Evolutionary conservation across 495 filamentous ascomycete species (phyloP).

Genomic region (Podospora bellae-mahoneyi): DNA sequence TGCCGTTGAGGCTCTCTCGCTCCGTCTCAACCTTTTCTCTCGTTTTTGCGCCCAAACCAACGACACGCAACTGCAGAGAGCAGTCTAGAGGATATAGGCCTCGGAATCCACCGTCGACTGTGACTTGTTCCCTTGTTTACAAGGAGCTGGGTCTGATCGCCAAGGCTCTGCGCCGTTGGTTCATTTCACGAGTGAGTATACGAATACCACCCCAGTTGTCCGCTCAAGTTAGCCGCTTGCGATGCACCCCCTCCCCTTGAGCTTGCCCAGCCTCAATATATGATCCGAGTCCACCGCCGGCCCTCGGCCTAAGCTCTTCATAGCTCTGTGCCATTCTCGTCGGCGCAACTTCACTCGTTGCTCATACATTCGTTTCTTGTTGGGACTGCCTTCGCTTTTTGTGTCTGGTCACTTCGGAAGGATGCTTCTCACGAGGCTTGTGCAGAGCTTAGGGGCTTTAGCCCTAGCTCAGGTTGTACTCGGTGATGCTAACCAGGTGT

Average conservation of each 20-base stretch:
- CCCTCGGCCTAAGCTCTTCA: slow-evolving; percentile 9
- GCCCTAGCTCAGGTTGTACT: slow-evolving; percentile 24
- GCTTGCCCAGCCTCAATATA: slow-evolving; percentile 27
- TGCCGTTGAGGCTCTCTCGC: neutral
- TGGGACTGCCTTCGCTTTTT: slow-evolving; percentile 21
- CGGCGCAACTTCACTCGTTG: slow-evolving; percentile 27
- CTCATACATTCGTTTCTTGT: slow-evolving; percentile 24
- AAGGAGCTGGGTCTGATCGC: slow-evolving; percentile 17
- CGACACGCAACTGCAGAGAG: neutral
- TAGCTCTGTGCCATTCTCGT: slow-evolving; percentile 17
- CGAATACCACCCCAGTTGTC: neutral
- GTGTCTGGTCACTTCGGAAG: slow-evolving; percentile 9
- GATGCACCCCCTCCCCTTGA: neutral
- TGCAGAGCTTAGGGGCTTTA: slow-evolving; percentile 27
- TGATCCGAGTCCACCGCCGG: slow-evolving; percentile 26
- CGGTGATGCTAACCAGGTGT: slow-evolving; percentile 16
- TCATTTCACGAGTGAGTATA: slow-evolving; percentile 14
- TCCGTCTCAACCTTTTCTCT: neutral
- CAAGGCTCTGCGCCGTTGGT: slow-evolving; percentile 28
- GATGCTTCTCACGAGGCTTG: slow-evolving; percentile 32
- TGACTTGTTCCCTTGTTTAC: neutral
- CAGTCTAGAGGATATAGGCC: neutral
- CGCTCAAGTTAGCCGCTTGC: neutral
- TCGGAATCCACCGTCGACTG: neutral
- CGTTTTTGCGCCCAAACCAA: neutral